phyloP scores from a whole-genome alignment of 2,329 filamentous ascomycete genomes.

The Botrytis aclada region DNA sequence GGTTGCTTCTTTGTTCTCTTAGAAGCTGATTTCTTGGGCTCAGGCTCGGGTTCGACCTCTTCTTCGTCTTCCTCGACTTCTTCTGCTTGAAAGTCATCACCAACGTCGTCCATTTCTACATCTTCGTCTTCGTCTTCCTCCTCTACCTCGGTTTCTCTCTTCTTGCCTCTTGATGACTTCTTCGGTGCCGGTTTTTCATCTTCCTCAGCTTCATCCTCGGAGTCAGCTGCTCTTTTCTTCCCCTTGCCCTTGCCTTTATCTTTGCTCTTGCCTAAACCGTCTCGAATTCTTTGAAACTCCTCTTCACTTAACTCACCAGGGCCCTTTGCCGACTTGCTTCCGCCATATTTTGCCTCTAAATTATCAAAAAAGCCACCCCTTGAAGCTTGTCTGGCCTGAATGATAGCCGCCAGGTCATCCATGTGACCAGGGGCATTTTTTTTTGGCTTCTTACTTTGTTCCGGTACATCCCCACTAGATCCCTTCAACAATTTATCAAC shows the following conservation, averaged over 20 bases:
- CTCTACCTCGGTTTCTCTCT: constrained; percentile 1
- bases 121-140: constrained; percentile 8
- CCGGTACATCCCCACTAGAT: constrained; percentile 18
- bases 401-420: constrained; percentile 67
- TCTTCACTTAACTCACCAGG: constrained; percentile 62
- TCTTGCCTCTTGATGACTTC: constrained; percentile 8
- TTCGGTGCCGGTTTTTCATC: constrained; percentile 2
- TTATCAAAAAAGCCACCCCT: constrained; percentile 64
- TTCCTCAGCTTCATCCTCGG: constrained; percentile 13
- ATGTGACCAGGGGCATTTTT: constrained; percentile 42
- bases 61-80: constrained; percentile 12
- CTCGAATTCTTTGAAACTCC: constrained; percentile 47
- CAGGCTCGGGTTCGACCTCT: background rate
- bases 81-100: constrained; percentile 2
- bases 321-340: constrained; percentile 51
- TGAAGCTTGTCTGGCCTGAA: constrained; percentile 66
- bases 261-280: background rate
- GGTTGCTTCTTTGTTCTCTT: background rate
- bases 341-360: constrained; percentile 74
- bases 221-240: constrained; percentile 16
- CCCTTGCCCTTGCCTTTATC: constrained; percentile 34
- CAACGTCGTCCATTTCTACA: background rate
- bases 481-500: constrained; percentile 64
- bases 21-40: background rate
- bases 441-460: constrained; percentile 48